Evolutionary conservation across 306 rosid genomes (phyloP).

Genomic region (Carpinus viminea): DNA sequence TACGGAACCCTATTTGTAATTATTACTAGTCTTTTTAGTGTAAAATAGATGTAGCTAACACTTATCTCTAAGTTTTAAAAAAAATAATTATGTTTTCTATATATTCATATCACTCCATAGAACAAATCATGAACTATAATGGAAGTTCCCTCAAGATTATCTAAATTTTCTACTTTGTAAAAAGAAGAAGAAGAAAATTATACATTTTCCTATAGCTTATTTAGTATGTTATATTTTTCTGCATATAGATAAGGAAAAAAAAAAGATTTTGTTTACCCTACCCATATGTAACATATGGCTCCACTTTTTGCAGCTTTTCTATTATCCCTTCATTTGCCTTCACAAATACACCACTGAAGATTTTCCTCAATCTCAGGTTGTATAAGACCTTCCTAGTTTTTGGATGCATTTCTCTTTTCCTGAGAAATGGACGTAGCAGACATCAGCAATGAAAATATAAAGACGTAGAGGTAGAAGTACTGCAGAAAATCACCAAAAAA

Average conservation of each 20-base stretch:
- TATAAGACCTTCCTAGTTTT: constrained; percentile 57
- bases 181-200: background rate
- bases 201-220: background rate
- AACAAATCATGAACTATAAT: background rate
- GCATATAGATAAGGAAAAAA: constrained; percentile 7
- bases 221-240: constrained; percentile 7
- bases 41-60: no score
- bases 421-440: constrained; percentile 20
- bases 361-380: constrained; percentile 56
- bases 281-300: constrained; percentile 95
- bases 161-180: background rate
- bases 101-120: background rate
- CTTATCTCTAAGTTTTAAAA: no score
- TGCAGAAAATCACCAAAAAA: background rate
- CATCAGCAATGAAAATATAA: constrained; percentile 2
- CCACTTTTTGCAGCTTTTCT: constrained; percentile 70
- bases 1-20: no score
- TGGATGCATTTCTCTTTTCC: constrained; percentile 89
- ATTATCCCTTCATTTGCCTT: constrained; percentile 55
- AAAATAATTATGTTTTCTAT: background rate
- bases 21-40: no score
- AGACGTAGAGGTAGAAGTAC: background rate
- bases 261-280: constrained; percentile 24
- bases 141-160: background rate
- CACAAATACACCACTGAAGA: constrained; percentile 68